Conservation (phyloP, 495 filamentous ascomycete species). For the Hypomontagnella submonticulosa region DNA sequence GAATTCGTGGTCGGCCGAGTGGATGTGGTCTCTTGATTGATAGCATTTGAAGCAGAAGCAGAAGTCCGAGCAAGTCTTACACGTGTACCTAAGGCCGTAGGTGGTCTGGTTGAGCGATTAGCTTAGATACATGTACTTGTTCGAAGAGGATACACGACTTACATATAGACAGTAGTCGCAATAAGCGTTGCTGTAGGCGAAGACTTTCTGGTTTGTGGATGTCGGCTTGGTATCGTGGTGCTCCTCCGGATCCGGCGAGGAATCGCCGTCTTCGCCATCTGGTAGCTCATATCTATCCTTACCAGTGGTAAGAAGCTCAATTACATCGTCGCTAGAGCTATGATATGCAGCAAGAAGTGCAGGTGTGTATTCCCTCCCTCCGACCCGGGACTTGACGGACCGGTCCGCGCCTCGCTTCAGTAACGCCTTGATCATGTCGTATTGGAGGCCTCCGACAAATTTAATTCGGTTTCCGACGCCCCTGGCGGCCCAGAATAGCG, state of each 20-base stretch:
- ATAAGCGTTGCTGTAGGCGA: neutral
- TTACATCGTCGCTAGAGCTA: neutral
- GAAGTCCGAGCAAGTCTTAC: neutral
- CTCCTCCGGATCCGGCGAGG: too few relatives aligned
- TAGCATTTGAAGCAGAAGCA: constrained; percentile 25
- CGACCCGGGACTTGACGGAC: constrained; percentile 2
- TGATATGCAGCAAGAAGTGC: constrained; percentile 10
- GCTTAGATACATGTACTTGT: neutral
- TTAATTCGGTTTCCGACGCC: neutral
- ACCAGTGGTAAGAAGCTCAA: neutral
- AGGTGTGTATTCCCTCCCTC: constrained; percentile 19
- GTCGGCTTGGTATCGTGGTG: too few relatives aligned
- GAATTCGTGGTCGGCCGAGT: constrained; percentile 3
- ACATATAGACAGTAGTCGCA: constrained; percentile 18
- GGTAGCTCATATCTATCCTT: neutral
- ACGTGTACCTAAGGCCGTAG: constrained; percentile 1
- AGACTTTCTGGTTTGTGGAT: neutral
- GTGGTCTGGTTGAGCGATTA: neutral
- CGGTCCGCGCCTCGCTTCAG: constrained; percentile 31
- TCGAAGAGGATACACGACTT: neutral
- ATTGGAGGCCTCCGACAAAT: neutral
- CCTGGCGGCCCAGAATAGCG: constrained; percentile 34
- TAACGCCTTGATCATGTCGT: constrained; percentile 25
- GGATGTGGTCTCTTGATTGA: neutral
- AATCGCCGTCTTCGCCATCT: neutral